These are phyloP conservation scores for Elymus sibiricus DNA, from an alignment of 176 grass and related monocot species.

Conservation along the genomic window DNA sequence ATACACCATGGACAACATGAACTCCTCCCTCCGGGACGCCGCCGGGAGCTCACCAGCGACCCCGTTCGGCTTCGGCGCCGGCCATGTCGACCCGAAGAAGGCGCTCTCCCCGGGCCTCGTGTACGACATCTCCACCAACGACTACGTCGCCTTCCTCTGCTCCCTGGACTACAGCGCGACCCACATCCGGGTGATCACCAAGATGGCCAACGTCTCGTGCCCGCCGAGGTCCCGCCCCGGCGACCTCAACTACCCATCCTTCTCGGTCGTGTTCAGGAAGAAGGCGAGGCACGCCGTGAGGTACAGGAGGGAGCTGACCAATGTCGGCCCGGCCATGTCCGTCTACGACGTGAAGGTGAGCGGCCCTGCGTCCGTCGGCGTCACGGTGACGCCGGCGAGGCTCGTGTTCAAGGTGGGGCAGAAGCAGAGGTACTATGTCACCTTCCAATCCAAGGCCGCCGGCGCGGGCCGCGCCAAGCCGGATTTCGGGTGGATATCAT, in stretches of 20 bases:
- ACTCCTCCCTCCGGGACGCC: conserved; percentile 69
- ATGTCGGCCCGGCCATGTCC: conserved; percentile 52
- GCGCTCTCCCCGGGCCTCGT: conserved; percentile 85
- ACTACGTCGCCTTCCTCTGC: conserved; percentile 86
- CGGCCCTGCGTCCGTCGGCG: conserved; percentile 41
- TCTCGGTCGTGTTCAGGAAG: conserved; percentile 68
- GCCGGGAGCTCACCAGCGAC: conserved; percentile 61
- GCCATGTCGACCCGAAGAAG: conserved; percentile 84
- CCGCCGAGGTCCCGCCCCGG: conserved; percentile 55
- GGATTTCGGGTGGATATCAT: conserved; percentile 84
- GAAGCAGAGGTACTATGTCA: conserved; percentile 78
- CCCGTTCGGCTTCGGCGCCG: conserved; percentile 67
- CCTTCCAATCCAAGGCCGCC: conserved; percentile 47
- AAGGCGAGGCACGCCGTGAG: conserved; percentile 33
- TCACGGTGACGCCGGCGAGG: conserved; percentile 52
- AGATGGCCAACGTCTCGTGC: conserved; percentile 61
- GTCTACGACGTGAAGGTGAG: conserved; percentile 67
- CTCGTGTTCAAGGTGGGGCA: conserved; percentile 67
- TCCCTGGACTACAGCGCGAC: conserved; percentile 66
- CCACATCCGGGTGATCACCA: conserved; percentile 78
- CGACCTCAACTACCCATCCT: conserved; percentile 92
- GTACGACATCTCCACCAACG: conserved; percentile 67
- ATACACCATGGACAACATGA: conserved; percentile 72
- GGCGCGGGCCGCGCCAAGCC: conserved; percentile 4
- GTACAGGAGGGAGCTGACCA: conserved; percentile 80